Evolutionary conservation across 768 basidiomycete genomes (phyloP), one percentile per base, ranked within the genome.

Genomic region (Leucosporidium scottii): DNA sequence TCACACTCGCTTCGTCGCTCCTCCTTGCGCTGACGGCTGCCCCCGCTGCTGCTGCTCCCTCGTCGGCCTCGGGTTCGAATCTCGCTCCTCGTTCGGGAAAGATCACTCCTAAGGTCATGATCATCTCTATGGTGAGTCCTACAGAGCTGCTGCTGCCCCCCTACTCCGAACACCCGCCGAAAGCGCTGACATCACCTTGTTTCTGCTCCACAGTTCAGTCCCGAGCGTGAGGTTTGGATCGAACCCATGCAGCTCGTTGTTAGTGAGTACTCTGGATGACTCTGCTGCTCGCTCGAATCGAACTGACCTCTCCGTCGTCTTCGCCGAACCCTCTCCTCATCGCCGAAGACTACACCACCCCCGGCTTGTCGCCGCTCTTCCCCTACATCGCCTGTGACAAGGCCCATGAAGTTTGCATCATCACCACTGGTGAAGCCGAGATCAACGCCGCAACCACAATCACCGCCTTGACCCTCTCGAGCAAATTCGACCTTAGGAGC

Each of bases 401-500:
- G 36, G 67, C 74, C 34, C 78, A 78, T 8, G 66, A 71, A 18
- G 75, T 81, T 54, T 82, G 81, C 64, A 78, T 80, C 47, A 65
- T 81, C 13, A 78, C 77, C 31, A 72, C 71, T 0, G 71, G 71
- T 15, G 71, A 68, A 31, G 72, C 73, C 13, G 81, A 82, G 72
- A 82, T 82, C 74, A 82, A 82, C 70, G 81, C 82, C 0, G 81
- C 81, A 23, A 68, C 76, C 9, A 75, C 79, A 13, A 75, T 79
- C 55, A 69, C 76, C 39, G 77, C 81, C 0, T 71, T 82, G 61
- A 66, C 79, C 13, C 71, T 78, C 59, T 74, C 79, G 0, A 61
- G 76, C 1, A 31, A 70, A 18, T 82, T 82, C 74, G 73, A 82
- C 73, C 75, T 82, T 59, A 77, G 67, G 0, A 59, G 67, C 36